A percentile compares a stretch with the other conserved stretches of the same genome.
phyloP scores from a whole-genome alignment of 2,329 filamentous ascomycete genomes.

The Alternaria panax region DNA sequence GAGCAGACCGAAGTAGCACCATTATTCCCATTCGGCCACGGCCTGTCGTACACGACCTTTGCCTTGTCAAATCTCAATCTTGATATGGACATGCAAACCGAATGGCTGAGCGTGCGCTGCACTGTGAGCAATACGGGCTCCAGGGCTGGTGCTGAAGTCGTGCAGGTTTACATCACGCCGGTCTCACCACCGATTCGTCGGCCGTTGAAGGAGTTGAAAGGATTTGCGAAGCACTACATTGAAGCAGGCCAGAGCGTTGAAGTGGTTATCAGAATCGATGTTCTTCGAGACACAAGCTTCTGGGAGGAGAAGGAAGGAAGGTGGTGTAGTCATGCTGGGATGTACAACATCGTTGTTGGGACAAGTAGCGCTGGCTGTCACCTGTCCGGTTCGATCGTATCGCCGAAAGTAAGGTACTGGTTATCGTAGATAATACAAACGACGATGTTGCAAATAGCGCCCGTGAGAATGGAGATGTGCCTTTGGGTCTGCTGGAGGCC shows the following conservation, averaged over 20 bases:
- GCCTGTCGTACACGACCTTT: slow-evolving; percentile 77
- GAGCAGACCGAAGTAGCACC: slow-evolving; percentile 61
- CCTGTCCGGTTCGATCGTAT: neutral
- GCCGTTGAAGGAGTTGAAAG: neutral
- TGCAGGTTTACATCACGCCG: slow-evolving; percentile 59
- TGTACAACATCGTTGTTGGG: neutral
- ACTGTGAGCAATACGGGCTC: slow-evolving; percentile 66
- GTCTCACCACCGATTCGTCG: neutral
- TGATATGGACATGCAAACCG: slow-evolving; percentile 52
- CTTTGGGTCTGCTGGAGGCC: too few species aligned
- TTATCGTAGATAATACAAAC: neutral
- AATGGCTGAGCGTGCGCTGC: slow-evolving; percentile 54
- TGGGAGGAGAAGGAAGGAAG: neutral
- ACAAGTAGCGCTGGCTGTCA: neutral
- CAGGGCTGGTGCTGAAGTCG: slow-evolving; percentile 58
- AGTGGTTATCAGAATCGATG: neutral
- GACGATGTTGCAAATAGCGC: neutral
- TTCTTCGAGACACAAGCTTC: neutral
- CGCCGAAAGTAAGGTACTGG: neutral
- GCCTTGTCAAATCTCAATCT: neutral
- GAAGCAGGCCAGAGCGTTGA: neutral
- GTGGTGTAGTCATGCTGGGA: neutral
- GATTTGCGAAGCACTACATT: neutral
- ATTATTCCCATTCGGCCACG: slow-evolving; percentile 78
- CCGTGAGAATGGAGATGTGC: too few species aligned